Evolutionary conservation across 2,329 filamentous ascomycete species (phyloP).

Genomic region (Paraphaeosphaeria sporulosa): DNA sequence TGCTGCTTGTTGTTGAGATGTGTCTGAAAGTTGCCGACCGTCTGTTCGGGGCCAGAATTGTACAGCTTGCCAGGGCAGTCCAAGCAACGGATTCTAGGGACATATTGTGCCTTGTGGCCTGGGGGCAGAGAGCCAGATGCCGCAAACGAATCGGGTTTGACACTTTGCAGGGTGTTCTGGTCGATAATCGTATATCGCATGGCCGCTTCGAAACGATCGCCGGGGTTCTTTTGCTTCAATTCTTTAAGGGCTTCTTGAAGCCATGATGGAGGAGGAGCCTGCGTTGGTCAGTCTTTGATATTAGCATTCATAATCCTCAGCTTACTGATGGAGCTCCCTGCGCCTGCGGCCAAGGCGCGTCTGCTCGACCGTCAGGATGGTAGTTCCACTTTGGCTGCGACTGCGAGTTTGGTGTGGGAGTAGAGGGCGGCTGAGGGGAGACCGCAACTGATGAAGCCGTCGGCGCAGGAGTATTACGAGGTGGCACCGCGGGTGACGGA

Average conservation of each 20-base stretch:
- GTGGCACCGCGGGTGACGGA: constrained; percentile 53
- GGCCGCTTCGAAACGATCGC: constrained; percentile 83
- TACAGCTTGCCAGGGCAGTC: constrained; percentile 96
- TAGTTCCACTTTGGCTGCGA: constrained; percentile 46
- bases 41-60: constrained; percentile 84
- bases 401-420: constrained; percentile 46
- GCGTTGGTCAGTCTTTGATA: constrained; percentile 26
- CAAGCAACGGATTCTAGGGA: constrained; percentile 87
- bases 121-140: constrained; percentile 62
- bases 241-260: constrained; percentile 75
- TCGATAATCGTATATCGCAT: constrained; percentile 92
- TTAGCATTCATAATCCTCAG: neutral
- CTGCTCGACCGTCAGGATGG: constrained; percentile 65
- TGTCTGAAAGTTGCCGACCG: constrained; percentile 89
- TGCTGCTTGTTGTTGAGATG: constrained; percentile 88
- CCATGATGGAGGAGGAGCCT: constrained; percentile 91
- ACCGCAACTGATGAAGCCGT: constrained; percentile 33
- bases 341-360: constrained; percentile 67
- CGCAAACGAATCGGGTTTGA: constrained; percentile 59
- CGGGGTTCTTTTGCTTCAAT: constrained; percentile 74
- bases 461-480: constrained; percentile 40
- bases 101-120: constrained; percentile 78
- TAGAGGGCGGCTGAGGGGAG: constrained; percentile 42
- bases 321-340: constrained; percentile 71
- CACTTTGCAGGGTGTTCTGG: constrained; percentile 48